These are phyloP conservation scores for Talaromyces sp. DNA, from an alignment of 2,329 filamentous ascomycete genomes.

Conservation along the genomic window DNA sequence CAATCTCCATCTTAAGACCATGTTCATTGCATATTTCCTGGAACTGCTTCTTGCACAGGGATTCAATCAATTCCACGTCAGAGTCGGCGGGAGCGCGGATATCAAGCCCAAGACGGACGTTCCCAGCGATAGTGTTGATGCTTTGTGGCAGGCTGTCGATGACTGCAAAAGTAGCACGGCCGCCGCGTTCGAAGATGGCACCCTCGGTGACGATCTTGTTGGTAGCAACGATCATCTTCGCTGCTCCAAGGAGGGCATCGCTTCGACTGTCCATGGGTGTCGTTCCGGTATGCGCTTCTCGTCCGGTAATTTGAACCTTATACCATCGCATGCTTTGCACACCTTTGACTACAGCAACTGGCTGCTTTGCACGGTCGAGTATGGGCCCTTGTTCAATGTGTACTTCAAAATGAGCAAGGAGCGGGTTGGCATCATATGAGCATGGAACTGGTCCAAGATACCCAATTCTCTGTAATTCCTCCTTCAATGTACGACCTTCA, in stretches of 20 bases:
- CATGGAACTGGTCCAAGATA: slow-evolving; percentile 59
- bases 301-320: slow-evolving; percentile 59
- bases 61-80: slow-evolving; percentile 16
- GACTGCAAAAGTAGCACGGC: slow-evolving; percentile 65
- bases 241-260: slow-evolving; percentile 62
- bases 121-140: slow-evolving; percentile 65
- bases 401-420: slow-evolving; percentile 73
- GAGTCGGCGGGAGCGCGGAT: slow-evolving; percentile 44
- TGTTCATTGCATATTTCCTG: not conserved
- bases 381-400: slow-evolving; percentile 78
- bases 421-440: slow-evolving; percentile 54
- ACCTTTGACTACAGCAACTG: slow-evolving; percentile 64
- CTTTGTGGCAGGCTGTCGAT: slow-evolving; percentile 60
- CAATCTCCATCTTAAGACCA: slow-evolving; percentile 2
- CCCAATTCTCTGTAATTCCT: slow-evolving; percentile 64
- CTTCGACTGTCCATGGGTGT: slow-evolving; percentile 62
- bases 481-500: slow-evolving; percentile 56
- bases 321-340: slow-evolving; percentile 70
- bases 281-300: slow-evolving; percentile 68
- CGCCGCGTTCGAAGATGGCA: slow-evolving; percentile 30
- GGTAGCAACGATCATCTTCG: slow-evolving; percentile 61
- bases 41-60: not conserved
- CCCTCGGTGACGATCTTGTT: slow-evolving; percentile 58
- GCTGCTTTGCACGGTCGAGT: slow-evolving; percentile 58
- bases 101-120: slow-evolving; percentile 63